Conservation (phyloP, 148 eudicot genomes). For the Camellia japonica region DNA sequence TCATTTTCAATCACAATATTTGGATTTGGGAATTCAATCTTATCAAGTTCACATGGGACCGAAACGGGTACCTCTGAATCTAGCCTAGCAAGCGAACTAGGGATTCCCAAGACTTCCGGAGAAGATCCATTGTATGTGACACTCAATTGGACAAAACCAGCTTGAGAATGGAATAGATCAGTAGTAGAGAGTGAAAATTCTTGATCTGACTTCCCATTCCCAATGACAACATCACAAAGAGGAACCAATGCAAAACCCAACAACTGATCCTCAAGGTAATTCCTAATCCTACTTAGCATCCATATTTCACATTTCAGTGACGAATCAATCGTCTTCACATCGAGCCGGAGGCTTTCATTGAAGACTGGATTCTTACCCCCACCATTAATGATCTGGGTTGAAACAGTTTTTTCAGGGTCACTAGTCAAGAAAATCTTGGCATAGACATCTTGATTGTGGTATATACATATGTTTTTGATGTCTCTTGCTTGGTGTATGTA, state of each 20-base stretch:
- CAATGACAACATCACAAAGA: slow-evolving; percentile 18
- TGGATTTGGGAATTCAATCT: slow-evolving; percentile 26
- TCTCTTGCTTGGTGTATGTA: slow-evolving; percentile 34
- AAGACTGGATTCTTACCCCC: too few relatives aligned
- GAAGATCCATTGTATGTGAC: slow-evolving; percentile 18
- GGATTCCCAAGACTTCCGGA: slow-evolving; percentile 18
- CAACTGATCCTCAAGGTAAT: slow-evolving; percentile 19
- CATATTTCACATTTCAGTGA: slow-evolving; percentile 9
- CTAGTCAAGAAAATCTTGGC: slow-evolving; percentile 20
- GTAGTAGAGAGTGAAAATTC: slow-evolving; percentile 21
- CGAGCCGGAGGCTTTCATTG: too few relatives aligned
- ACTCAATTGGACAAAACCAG: slow-evolving; percentile 25
- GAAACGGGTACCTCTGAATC: not conserved
- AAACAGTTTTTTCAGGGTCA: too few relatives aligned
- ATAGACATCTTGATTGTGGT: slow-evolving; percentile 41
- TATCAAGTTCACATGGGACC: slow-evolving; percentile 10
- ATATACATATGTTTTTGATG: slow-evolving; percentile 33
- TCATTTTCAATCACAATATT: slow-evolving; percentile 21
- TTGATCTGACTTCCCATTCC: slow-evolving; percentile 15
- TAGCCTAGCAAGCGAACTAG: not conserved
- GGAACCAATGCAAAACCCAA: slow-evolving; percentile 25
- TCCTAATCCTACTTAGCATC: not conserved
- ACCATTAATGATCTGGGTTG: too few relatives aligned
- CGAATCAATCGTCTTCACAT: too few relatives aligned
- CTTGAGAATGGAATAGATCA: slow-evolving; percentile 23